A percentile compares a stretch with the other conserved stretches of the same genome.
Conservation (phyloP, 2,329 filamentous ascomycete genomes). For the Chaetomium olivaceum region DNA sequence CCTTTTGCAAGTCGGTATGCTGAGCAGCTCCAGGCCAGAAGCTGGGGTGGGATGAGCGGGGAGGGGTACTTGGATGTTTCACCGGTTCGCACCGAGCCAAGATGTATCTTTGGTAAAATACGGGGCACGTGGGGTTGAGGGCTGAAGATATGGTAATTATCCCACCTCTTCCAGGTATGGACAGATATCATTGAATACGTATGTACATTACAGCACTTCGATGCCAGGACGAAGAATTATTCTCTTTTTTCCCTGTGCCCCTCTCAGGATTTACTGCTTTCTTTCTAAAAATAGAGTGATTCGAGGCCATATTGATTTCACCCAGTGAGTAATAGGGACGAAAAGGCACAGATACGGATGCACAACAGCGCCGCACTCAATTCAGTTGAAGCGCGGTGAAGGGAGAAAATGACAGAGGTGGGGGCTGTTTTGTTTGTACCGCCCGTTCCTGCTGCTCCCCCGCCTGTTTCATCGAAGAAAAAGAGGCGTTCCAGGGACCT, state of each 20-base stretch:
- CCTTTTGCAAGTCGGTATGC: not conserved
- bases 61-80: slow-evolving; percentile 26
- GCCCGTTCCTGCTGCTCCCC: not conserved
- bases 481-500: not conserved
- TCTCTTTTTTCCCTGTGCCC: not conserved
- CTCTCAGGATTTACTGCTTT: not conserved
- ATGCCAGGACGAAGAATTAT: not conserved
- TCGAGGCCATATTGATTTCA: not conserved
- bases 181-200: not conserved
- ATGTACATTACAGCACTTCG: not conserved
- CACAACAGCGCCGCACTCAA: not conserved
- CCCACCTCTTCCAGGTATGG: not conserved
- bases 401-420: not conserved
- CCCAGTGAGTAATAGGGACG: not conserved
- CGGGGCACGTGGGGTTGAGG: slow-evolving; percentile 8
- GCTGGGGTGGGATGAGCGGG: slow-evolving; percentile 29
- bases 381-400: not conserved
- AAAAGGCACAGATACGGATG: not conserved
- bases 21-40: slow-evolving; percentile 31
- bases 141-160: not conserved
- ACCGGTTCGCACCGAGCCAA: slow-evolving; percentile 12
- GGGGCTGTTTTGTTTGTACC: not conserved
- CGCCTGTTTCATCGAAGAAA: not conserved
- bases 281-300: not conserved
- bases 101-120: slow-evolving; percentile 12